phyloP scores from a whole-genome alignment of 257 asterid genomes.

The Solanum piurae region DNA sequence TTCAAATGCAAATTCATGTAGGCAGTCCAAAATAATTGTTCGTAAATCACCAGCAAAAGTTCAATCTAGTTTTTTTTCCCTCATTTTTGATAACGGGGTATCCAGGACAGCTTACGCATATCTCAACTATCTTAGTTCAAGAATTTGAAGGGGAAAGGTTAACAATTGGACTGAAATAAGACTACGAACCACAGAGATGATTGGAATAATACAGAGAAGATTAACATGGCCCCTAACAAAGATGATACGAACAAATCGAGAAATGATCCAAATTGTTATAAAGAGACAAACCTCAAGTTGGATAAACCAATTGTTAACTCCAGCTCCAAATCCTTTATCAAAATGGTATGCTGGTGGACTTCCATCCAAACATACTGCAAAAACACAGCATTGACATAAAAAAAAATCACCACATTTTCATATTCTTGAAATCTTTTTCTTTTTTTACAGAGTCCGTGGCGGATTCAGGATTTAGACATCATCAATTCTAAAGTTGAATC shows the following conservation, averaged over 20 bases:
- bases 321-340: slow-evolving; percentile 5
- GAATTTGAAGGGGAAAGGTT: neutral
- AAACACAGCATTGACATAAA: neutral
- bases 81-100: neutral
- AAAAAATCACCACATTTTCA: neutral
- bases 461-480: neutral
- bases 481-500: neutral
- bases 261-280: neutral
- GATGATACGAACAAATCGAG: neutral
- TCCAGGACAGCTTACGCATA: neutral
- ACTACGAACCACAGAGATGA: neutral
- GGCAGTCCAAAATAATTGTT: neutral
- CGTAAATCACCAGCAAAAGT: neutral
- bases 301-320: slow-evolving; percentile 6
- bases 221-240: neutral
- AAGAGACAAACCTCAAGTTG: slow-evolving; percentile 2
- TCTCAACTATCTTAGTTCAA: neutral
- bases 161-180: neutral
- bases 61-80: too few species aligned
- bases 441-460: neutral
- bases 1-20: neutral
- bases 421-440: neutral
- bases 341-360: slow-evolving; percentile 11
- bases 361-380: slow-evolving; percentile 9
- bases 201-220: neutral